These are phyloP conservation scores for Amesomyces nigricolor DNA, from an alignment of 2,329 filamentous ascomycete genomes.

Conservation along the genomic window DNA sequence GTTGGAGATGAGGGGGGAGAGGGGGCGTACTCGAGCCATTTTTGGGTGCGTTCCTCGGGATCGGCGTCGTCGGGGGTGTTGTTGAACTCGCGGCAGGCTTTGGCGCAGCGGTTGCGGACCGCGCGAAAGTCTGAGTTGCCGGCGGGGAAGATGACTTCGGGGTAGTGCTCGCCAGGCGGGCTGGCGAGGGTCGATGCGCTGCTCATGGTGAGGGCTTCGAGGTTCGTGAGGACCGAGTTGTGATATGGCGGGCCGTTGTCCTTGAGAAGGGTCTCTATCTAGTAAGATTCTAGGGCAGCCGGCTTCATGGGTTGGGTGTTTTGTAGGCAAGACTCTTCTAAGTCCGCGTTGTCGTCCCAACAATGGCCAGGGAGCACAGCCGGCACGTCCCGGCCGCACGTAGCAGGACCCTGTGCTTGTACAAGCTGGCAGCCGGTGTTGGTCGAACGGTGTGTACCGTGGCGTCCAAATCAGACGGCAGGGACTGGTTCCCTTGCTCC, in stretches of 20 bases:
- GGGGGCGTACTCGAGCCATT: conserved; percentile 27
- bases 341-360: too few relatives aligned
- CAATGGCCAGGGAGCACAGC: too few relatives aligned
- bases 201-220: conserved; percentile 4
- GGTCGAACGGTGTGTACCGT: neutral
- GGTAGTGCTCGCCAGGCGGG: conserved; percentile 1
- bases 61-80: conserved; percentile 28
- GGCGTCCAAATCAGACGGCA: neutral
- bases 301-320: too few relatives aligned
- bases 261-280: too few relatives aligned
- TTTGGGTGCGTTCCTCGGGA: conserved; percentile 24
- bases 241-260: too few relatives aligned
- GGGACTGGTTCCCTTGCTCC: neutral
- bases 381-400: too few relatives aligned
- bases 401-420: neutral
- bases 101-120: conserved; percentile 26
- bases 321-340: too few relatives aligned
- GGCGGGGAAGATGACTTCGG: conserved; percentile 26
- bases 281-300: too few relatives aligned
- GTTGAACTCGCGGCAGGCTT: conserved; percentile 30
- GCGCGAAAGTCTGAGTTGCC: conserved; percentile 30
- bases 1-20: neutral
- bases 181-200: conserved; percentile 1
- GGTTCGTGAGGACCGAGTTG: neutral
- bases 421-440: neutral